These are phyloP conservation scores for Mycena galericulata DNA, from an alignment of 768 basidiomycete species.

Conservation along the genomic window DNA sequence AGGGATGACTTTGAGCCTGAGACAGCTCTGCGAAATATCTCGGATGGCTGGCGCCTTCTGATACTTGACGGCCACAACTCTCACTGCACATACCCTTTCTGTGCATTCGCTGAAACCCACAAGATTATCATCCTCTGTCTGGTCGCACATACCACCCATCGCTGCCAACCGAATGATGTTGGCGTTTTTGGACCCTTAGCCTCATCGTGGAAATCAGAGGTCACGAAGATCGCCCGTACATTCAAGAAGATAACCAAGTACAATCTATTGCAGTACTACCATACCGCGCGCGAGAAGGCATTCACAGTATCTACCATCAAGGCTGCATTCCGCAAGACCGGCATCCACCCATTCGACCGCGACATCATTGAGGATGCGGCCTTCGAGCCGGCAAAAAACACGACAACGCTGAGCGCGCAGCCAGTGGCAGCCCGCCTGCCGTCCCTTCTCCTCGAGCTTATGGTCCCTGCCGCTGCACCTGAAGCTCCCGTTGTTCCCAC, in stretches of 20 bases:
- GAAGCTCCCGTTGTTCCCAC: no score
- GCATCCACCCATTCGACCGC: conserved; percentile 37
- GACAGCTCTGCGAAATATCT: conserved; percentile 32
- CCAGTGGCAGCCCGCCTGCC: conserved; percentile 7
- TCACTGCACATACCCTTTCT: conserved; percentile 49
- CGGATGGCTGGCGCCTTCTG: conserved; percentile 41
- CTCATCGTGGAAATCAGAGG: conserved; percentile 43
- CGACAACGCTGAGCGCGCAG: conserved; percentile 9
- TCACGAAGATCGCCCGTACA: background rate
- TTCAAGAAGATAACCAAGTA: conserved; percentile 32
- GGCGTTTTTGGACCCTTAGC: conserved; percentile 52
- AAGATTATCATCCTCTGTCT: conserved; percentile 51
- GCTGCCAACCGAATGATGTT: conserved; percentile 51
- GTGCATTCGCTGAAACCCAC: conserved; percentile 40
- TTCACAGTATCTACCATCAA: conserved; percentile 30
- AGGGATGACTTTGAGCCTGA: conserved; percentile 48
- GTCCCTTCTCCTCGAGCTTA: background rate
- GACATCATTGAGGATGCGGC: conserved; percentile 15
- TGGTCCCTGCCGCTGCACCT: no score
- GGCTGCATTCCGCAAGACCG: conserved; percentile 33
- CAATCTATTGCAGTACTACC: conserved; percentile 32
- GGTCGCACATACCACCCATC: conserved; percentile 52
- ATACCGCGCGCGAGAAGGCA: conserved; percentile 10
- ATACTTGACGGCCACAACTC: conserved; percentile 55
- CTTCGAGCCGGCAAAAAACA: conserved; percentile 25